These are phyloP conservation scores for Toxicodendron radicans DNA, from an alignment of 345 rosid genomes.

Conservation along the genomic window DNA sequence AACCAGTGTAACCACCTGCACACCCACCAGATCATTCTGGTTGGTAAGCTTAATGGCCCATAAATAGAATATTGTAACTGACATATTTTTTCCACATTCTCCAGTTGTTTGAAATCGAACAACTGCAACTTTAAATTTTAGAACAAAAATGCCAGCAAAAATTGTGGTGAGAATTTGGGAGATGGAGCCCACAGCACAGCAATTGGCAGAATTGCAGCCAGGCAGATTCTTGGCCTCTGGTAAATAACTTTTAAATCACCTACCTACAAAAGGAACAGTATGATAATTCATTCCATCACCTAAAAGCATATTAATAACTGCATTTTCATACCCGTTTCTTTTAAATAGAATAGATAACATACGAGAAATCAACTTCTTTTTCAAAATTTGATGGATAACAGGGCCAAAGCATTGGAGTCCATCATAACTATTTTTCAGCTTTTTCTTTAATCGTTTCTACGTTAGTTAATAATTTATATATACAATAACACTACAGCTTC, in stretches of 20 bases:
- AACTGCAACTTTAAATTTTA: background rate
- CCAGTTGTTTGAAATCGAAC: background rate
- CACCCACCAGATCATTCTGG: background rate
- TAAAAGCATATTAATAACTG: background rate
- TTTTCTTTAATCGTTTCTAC: background rate
- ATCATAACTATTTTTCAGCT: background rate
- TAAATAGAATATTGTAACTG: background rate
- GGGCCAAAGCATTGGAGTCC: background rate
- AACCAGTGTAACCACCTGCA: slow-evolving; percentile 5
- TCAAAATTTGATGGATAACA: background rate
- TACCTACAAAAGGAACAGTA: background rate
- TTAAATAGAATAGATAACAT: too few species aligned
- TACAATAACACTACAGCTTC: background rate
- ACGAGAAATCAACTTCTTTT: background rate
- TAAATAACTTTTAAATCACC: background rate
- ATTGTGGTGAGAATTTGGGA: background rate
- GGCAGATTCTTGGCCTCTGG: too few species aligned
- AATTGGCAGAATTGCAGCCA: background rate
- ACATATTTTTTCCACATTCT: slow-evolving; percentile 10
- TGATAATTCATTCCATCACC: background rate
- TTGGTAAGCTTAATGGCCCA: slow-evolving; percentile 7
- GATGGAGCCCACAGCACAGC: background rate
- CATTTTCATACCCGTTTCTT: background rate
- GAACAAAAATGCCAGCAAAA: background rate
- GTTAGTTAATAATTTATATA: background rate